A percentile compares a stretch with the other conserved stretches of the same genome.
Conservation (phyloP, 2,329 filamentous ascomycete genomes). For the Trichophyton schoenleinii region DNA sequence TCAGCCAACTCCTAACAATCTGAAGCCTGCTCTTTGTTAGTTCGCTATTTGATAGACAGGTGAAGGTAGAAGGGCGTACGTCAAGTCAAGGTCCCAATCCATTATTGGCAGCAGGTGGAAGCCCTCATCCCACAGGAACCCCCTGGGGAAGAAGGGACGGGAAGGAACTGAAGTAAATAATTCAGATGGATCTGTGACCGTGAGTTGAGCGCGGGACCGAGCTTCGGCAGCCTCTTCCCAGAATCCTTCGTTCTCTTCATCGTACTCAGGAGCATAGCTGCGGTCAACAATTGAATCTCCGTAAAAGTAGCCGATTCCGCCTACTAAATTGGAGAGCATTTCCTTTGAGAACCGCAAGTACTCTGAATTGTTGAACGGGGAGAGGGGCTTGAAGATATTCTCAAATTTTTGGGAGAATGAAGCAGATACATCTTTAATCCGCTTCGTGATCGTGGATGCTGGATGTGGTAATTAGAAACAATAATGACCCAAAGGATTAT, state of each 20-base stretch:
- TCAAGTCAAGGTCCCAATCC: slow-evolving; percentile 87
- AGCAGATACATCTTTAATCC: slow-evolving; percentile 53
- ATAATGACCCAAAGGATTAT: neutral
- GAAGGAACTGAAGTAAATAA: slow-evolving; percentile 88
- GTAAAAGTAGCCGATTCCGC: slow-evolving; percentile 91
- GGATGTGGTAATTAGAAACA: neutral
- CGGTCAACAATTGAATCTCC: slow-evolving; percentile 80
- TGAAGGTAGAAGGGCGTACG: slow-evolving; percentile 30
- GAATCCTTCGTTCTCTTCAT: slow-evolving; percentile 89
- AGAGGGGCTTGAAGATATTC: slow-evolving; percentile 56
- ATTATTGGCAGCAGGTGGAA: slow-evolving; percentile 86
- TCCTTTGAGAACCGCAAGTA: slow-evolving; percentile 73
- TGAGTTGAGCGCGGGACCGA: slow-evolving; percentile 53
- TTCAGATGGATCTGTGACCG: slow-evolving; percentile 69
- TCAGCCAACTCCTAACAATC: slow-evolving; percentile 91
- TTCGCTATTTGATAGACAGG: neutral
- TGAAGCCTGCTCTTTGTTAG: slow-evolving; percentile 42
- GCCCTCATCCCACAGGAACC: slow-evolving; percentile 96
- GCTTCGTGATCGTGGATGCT: slow-evolving; percentile 53
- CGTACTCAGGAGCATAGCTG: slow-evolving; percentile 82
- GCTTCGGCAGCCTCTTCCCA: slow-evolving; percentile 86
- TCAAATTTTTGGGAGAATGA: slow-evolving; percentile 65
- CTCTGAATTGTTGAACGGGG: slow-evolving; percentile 61
- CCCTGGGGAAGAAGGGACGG: slow-evolving; percentile 86
- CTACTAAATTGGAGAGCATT: slow-evolving; percentile 87